phyloP scores from a whole-genome alignment of 768 basidiomycete species.

The Rhodotorula toruloides region DNA sequence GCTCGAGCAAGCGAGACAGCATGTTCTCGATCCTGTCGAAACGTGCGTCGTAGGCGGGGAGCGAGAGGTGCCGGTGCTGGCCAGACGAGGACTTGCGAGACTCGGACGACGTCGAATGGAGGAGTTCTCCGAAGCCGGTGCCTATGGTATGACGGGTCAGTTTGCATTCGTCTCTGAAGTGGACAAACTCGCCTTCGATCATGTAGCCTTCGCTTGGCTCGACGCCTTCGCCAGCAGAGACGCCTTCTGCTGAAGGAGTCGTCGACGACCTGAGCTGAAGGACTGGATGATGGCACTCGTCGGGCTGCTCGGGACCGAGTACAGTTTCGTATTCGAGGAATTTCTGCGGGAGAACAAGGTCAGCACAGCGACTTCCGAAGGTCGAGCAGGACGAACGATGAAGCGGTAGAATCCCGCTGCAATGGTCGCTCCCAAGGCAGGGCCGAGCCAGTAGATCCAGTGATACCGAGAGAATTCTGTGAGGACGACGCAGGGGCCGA shows the following conservation, averaged over 20 bases:
- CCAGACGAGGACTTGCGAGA: not conserved
- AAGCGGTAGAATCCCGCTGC: not conserved
- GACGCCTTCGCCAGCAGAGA: not conserved
- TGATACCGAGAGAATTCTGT: not conserved
- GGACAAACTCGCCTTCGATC: not conserved
- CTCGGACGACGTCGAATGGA: not conserved
- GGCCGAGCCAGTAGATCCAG: conserved; percentile 1
- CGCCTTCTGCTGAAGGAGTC: too few relatives aligned
- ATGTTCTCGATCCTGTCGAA: conserved; percentile 8
- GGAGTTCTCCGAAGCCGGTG: conserved; percentile 1
- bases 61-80: not conserved
- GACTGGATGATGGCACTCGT: too few relatives aligned
- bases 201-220: not conserved
- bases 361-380: too few relatives aligned
- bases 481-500: not conserved
- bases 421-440: not conserved
- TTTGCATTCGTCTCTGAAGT: too few relatives aligned
- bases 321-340: too few relatives aligned
- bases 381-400: not conserved
- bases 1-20: not conserved
- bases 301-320: too few relatives aligned
- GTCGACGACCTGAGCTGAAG: too few relatives aligned
- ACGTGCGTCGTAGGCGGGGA: conserved; percentile 1
- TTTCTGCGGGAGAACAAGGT: too few relatives aligned
- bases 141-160: not conserved